Evolutionary conservation across 2,329 filamentous ascomycete genomes (phyloP).

Genomic region (Pyrenophora seminiperda): DNA sequence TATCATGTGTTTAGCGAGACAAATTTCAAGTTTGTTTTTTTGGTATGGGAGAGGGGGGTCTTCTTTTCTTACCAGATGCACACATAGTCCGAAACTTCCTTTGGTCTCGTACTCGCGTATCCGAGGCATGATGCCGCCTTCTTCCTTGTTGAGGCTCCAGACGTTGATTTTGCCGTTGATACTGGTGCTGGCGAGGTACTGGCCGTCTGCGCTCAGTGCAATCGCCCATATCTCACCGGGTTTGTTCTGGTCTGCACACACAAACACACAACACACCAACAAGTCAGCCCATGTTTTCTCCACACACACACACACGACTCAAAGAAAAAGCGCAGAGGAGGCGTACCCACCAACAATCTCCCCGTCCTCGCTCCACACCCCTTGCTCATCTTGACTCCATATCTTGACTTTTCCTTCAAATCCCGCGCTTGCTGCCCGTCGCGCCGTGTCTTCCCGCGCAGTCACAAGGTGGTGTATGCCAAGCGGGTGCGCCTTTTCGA

Average conservation of each 20-base stretch:
- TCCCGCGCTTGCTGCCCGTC: constrained; percentile 77
- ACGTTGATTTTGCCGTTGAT: constrained; percentile 88
- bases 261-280: no score
- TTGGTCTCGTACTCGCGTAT: constrained; percentile 88
- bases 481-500: constrained; percentile 79
- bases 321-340: constrained; percentile 25
- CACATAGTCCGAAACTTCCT: constrained; percentile 86
- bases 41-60: no score
- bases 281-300: constrained; percentile 13
- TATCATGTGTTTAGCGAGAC: no score
- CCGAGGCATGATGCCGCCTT: constrained; percentile 64
- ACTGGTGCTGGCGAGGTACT: constrained; percentile 83
- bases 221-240: constrained; percentile 84
- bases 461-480: constrained; percentile 90
- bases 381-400: constrained; percentile 67
- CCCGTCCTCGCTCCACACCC: constrained; percentile 59
- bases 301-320: not conserved
- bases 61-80: constrained; percentile 78
- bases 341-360: constrained; percentile 51
- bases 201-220: constrained; percentile 81
- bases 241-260: constrained; percentile 56
- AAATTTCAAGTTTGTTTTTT: no score
- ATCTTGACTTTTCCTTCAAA: constrained; percentile 89
- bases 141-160: constrained; percentile 68
- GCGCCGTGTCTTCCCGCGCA: constrained; percentile 64